Conservation (phyloP, 2,329 filamentous ascomycete genomes). For the Xylariaceae sp. region DNA sequence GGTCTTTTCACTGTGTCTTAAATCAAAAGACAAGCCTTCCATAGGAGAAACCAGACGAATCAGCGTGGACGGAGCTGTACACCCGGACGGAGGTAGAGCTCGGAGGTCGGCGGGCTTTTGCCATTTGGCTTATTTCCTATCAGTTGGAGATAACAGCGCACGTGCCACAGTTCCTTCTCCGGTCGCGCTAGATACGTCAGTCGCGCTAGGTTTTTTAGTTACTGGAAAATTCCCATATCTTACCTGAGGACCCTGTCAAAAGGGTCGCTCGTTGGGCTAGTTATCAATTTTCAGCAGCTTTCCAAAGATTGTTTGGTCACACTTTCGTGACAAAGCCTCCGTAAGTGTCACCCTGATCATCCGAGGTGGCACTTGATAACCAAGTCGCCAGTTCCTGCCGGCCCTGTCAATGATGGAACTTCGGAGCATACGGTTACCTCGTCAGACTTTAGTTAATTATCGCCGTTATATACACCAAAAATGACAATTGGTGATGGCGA, state of each 20-base stretch:
- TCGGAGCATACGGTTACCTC: constrained; percentile 30
- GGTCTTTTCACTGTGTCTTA: too few species aligned
- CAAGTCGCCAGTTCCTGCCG: constrained; percentile 24
- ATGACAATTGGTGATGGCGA: constrained; percentile 52
- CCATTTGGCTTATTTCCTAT: background rate
- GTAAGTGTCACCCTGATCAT: constrained; percentile 11
- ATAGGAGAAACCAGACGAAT: too few species aligned
- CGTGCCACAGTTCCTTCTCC: constrained; percentile 15
- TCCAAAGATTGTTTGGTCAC: background rate
- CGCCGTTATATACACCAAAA: constrained; percentile 38
- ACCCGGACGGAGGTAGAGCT: too few species aligned
- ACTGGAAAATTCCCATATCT: constrained; percentile 23
- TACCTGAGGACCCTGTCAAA: constrained; percentile 17
- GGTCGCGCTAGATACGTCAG: constrained; percentile 26
- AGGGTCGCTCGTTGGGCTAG: constrained; percentile 20
- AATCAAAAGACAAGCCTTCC: too few species aligned
- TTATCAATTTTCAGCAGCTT: constrained; percentile 1
- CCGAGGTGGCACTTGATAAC: constrained; percentile 16
- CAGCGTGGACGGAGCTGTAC: too few species aligned
- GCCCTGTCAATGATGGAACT: constrained; percentile 37
- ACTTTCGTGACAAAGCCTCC: constrained; percentile 2
- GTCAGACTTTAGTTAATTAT: constrained; percentile 30
- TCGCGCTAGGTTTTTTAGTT: constrained; percentile 29
- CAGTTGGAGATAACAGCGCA: constrained; percentile 19
- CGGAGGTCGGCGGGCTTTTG: too few species aligned